Conservation (phyloP, 1,284 basidiomycete species). For the Cutaneotrichosporon spelunceum region DNA sequence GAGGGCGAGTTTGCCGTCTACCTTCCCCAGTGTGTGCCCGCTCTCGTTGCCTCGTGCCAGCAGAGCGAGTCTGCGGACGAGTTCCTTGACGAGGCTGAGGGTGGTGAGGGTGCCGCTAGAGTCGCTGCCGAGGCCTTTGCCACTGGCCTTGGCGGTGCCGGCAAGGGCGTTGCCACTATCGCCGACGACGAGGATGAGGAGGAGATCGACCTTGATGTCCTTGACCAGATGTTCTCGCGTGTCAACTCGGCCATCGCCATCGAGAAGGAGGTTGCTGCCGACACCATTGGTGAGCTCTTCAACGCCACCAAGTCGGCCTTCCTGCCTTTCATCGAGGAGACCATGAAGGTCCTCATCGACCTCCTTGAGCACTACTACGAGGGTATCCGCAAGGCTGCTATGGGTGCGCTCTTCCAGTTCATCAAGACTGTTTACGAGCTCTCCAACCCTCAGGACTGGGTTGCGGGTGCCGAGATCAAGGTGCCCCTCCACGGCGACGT, state of each 20-base stretch:
- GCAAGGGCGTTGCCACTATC: conserved; percentile 48
- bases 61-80: conserved; percentile 66
- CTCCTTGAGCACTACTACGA: conserved; percentile 93
- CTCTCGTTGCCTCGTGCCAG: conserved; percentile 77
- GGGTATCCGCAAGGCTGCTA: conserved; percentile 92
- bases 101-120: conserved; percentile 34
- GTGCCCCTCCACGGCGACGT: conserved; percentile 70
- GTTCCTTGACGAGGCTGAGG: conserved; percentile 60
- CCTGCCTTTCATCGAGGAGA: conserved; percentile 71
- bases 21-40: conserved; percentile 80
- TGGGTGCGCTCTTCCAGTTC: conserved; percentile 83
- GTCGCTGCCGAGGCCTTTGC: conserved; percentile 57
- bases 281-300: conserved; percentile 92
- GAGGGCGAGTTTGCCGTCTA: conserved; percentile 89
- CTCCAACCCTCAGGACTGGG: conserved; percentile 77
- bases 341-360: conserved; percentile 75
- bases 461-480: conserved; percentile 62
- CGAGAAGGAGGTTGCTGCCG: conserved; percentile 98
- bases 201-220: conserved; percentile 74
- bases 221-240: conserved; percentile 62
- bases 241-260: conserved; percentile 96
- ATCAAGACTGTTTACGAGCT: conserved; percentile 91
- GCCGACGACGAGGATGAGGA: conserved; percentile 61
- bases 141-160: conserved; percentile 63
- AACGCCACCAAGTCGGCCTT: conserved; percentile 77